Percentiles rank a stretch among this genome's conserved stretches.
These are phyloP conservation scores for Xylariaceae sp. DNA, from an alignment of 2,329 filamentous ascomycete species.

Conservation along the genomic window DNA sequence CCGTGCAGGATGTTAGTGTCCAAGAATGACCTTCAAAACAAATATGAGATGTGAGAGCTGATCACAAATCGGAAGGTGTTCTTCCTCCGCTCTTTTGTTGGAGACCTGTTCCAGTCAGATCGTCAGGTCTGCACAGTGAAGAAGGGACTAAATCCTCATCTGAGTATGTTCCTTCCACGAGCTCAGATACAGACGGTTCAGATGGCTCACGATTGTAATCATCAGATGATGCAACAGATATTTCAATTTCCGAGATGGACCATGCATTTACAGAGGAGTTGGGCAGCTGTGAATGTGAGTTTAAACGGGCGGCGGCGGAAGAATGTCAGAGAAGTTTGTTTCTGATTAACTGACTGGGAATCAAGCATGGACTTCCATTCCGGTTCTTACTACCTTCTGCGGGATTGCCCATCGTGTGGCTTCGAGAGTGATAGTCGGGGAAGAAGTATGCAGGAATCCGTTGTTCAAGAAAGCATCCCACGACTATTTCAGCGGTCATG, in stretches of 20 bases:
- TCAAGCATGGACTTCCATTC: not conserved
- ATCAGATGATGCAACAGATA: not conserved
- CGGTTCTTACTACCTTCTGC: not conserved
- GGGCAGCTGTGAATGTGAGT: not conserved
- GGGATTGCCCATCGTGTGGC: not conserved
- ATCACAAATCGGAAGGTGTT: not conserved
- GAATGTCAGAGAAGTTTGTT: too few species aligned
- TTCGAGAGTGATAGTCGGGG: not conserved
- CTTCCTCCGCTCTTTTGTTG: not conserved
- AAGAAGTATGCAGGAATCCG: not conserved
- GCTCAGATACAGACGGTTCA: not conserved
- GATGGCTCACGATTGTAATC: not conserved
- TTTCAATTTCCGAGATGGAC: not conserved
- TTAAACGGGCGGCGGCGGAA: not conserved
- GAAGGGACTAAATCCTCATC: not conserved
- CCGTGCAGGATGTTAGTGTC: not conserved
- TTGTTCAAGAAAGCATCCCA: not conserved
- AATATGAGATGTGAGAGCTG: too few species aligned
- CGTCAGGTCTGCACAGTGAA: not conserved
- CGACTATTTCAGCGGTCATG: not conserved
- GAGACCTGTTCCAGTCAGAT: not conserved
- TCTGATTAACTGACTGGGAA: not conserved
- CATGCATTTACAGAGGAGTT: not conserved
- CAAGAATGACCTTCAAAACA: not conserved
- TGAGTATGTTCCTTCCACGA: not conserved